Conservation (phyloP, 2,329 filamentous ascomycete species). For the Fusarium buxicola region DNA sequence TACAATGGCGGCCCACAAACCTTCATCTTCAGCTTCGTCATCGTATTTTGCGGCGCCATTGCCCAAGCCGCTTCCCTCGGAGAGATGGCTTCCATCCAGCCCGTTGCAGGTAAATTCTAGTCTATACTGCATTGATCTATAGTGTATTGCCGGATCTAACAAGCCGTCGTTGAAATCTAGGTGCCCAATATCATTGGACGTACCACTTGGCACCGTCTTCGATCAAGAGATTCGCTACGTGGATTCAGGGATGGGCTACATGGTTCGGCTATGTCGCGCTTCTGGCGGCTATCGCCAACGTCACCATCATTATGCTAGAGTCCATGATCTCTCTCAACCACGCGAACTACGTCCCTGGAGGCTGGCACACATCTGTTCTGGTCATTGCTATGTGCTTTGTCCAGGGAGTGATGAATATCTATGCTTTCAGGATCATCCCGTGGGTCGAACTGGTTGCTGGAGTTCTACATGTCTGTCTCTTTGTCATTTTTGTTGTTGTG, state of each 20-base stretch:
- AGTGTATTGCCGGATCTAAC: background rate
- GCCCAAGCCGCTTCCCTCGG: slow-evolving; percentile 39
- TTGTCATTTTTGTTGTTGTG: slow-evolving; percentile 42
- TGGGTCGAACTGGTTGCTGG: slow-evolving; percentile 43
- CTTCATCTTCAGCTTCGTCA: slow-evolving; percentile 43
- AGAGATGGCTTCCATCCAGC: slow-evolving; percentile 44
- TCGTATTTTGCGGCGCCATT: slow-evolving; percentile 43
- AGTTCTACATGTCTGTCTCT: slow-evolving; percentile 39
- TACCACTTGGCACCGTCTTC: slow-evolving; percentile 38
- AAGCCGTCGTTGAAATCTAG: background rate
- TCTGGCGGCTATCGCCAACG: slow-evolving; percentile 42
- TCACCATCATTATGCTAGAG: slow-evolving; percentile 44
- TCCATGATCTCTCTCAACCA: slow-evolving; percentile 44
- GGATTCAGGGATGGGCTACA: slow-evolving; percentile 43
- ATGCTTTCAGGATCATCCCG: slow-evolving; percentile 39
- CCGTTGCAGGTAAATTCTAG: slow-evolving; percentile 22
- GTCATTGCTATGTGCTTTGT: slow-evolving; percentile 44
- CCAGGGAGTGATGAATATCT: slow-evolving; percentile 39
- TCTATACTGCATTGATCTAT: background rate
- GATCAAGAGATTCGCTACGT: slow-evolving; percentile 40
- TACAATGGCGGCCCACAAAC: slow-evolving; percentile 43
- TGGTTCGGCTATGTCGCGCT: slow-evolving; percentile 44
- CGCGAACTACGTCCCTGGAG: slow-evolving; percentile 35
- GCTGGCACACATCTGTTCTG: slow-evolving; percentile 41
- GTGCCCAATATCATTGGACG: slow-evolving; percentile 43